Evolutionary conservation across 2,329 filamentous ascomycete species (phyloP), one percentile per base, ranked within the genome.

Genomic region (Penicillium sp.): DNA sequence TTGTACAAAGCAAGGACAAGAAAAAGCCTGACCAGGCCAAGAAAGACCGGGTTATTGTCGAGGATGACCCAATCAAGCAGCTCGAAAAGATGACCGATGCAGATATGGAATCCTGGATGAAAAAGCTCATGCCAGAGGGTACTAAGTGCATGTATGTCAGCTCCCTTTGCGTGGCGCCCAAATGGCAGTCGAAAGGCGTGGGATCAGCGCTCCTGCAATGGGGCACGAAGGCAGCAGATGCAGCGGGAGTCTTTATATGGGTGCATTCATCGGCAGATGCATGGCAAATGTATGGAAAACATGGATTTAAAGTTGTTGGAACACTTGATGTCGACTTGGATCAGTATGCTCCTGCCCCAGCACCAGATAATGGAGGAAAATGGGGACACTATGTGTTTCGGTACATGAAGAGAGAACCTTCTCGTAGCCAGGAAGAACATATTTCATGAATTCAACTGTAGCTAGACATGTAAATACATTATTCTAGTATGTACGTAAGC

Each of bases 361-460:
- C 48, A 21, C 48, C 48, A 24, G 48, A 51, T 40, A 23, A 51
- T 23, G 21, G 7, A 16, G 33, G 35, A 0, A 52, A 43, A 43
- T 52, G 49, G 49, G 49, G 49, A 8, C 35, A 52, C 24, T 52
- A 52, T 52, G 21, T 26, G 21, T 52, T 52, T 52, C 35, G 35
- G 5, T 52, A 52, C 35, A 52, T 52, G 49, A 52, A 42, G 33
- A 40, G 35, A 18, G 40, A 38, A 14, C 35, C 35, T n/a, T 33
- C 5, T 12, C 7, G 12, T 5, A 33, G 28, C 11, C 28, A 12
- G 5, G 8, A 9, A 33, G 28, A 33, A 33, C 28, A 9, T 33
- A 33, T 5, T 33, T 28, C 8, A 28, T 28, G 26, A 28, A 28
- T 28, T 5, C 8, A 28, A 28, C 8, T 28, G 26, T 28, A 28